Conservation (phyloP, 768 basidiomycete species). For the Nevesoporus exiguus region DNA sequence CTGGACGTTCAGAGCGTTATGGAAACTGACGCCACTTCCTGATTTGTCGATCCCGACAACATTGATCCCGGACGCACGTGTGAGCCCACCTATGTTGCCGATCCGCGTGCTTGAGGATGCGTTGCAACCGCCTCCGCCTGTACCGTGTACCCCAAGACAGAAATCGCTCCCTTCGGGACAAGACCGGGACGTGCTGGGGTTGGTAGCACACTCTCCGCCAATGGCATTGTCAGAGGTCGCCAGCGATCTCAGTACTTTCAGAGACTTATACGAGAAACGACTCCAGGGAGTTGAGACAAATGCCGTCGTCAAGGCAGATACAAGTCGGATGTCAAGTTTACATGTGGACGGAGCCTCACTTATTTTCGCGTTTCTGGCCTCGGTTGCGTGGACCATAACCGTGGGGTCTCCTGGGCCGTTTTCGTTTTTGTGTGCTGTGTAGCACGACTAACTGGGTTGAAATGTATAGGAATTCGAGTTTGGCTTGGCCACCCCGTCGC, state of each 20-base stretch:
- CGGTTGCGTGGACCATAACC: background rate
- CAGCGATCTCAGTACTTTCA: constrained; percentile 72
- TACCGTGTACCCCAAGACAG: constrained; percentile 54
- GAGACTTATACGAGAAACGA: constrained; percentile 82
- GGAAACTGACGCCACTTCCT: constrained; percentile 29
- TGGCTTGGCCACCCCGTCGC: constrained; percentile 25
- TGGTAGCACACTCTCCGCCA: constrained; percentile 67
- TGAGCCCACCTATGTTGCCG: constrained; percentile 37
- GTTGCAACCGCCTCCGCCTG: constrained; percentile 37
- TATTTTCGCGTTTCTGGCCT: too few species aligned
- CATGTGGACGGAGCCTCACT: constrained; percentile 61
- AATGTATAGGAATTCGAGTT: constrained; percentile 35
- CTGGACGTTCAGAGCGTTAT: constrained; percentile 41
- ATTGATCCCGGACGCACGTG: constrained; percentile 33
- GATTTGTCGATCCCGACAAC: constrained; percentile 25
- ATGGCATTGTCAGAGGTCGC: constrained; percentile 65
- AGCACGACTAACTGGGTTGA: background rate
- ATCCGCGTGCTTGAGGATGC: constrained; percentile 47
- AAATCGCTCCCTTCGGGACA: constrained; percentile 30
- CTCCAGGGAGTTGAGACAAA: constrained; percentile 71
- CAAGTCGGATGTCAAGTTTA: constrained; percentile 81
- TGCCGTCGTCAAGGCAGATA: constrained; percentile 73
- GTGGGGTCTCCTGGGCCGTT: background rate
- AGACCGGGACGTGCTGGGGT: constrained; percentile 43
- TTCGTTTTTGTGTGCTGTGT: background rate